Percentiles rank a stretch among this genome's conserved stretches.
These are phyloP conservation scores for Colletotrichum incanum DNA, from an alignment of 2,329 filamentous ascomycete genomes.

Conservation along the genomic window DNA sequence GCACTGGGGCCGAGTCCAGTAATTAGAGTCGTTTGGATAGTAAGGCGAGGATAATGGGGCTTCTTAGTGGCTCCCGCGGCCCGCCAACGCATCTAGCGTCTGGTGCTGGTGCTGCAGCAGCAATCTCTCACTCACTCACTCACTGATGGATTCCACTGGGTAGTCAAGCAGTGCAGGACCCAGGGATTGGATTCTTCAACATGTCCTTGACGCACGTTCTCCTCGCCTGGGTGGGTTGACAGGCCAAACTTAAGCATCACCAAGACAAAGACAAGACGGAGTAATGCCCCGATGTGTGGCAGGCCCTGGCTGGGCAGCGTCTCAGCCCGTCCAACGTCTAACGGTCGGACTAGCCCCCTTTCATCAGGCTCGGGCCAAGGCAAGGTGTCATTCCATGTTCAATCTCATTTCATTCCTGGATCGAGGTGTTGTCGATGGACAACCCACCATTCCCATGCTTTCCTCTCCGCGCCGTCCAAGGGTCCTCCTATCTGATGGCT, in stretches of 20 bases:
- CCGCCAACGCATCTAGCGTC: not conserved
- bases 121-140: too few relatives aligned
- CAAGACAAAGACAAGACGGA: conserved; percentile 5
- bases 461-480: not conserved
- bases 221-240: not conserved
- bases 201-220: not conserved
- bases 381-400: not conserved
- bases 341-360: not conserved
- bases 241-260: not conserved
- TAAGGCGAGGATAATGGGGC: not conserved
- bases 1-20: not conserved
- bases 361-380: not conserved
- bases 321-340: not conserved
- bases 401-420: conserved; percentile 1
- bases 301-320: not conserved
- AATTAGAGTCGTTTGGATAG: not conserved
- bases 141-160: not conserved
- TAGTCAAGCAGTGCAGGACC: not conserved
- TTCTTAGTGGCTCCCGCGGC: not conserved
- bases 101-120: not conserved
- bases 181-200: not conserved
- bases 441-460: conserved; percentile 8
- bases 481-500: not conserved
- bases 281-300: not conserved
- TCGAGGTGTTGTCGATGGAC: not conserved